Evolutionary conservation across 2,329 filamentous ascomycete species (phyloP).

Genomic region (Mycosphaerella sp.): DNA sequence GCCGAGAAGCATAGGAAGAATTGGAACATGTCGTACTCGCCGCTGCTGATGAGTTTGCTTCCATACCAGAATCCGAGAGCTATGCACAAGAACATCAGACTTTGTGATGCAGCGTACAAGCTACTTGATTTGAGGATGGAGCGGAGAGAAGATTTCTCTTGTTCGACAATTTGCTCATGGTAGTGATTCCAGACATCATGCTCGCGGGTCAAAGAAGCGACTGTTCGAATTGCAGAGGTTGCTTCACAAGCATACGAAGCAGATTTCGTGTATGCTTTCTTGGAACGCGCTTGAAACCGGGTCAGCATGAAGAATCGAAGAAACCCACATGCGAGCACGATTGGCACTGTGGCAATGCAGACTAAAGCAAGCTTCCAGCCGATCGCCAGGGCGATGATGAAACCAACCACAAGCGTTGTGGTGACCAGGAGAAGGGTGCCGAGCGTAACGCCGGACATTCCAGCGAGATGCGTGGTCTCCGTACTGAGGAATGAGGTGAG

Average conservation of each 20-base stretch:
- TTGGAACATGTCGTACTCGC: slow-evolving; percentile 71
- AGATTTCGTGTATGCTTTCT: slow-evolving; percentile 70
- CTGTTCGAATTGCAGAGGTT: slow-evolving; percentile 87
- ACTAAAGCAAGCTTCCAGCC: slow-evolving; percentile 87
- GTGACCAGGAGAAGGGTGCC: slow-evolving; percentile 76
- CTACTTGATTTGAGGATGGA: slow-evolving; percentile 71
- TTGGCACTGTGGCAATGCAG: slow-evolving; percentile 69
- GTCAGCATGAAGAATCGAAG: slow-evolving; percentile 80
- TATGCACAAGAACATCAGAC: slow-evolving; percentile 73
- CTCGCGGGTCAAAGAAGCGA: slow-evolving; percentile 85
- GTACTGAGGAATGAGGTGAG: slow-evolving; percentile 84
- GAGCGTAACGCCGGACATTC: slow-evolving; percentile 79
- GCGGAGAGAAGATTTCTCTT: slow-evolving; percentile 61
- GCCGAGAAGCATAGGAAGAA: slow-evolving; percentile 90
- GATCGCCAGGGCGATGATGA: slow-evolving; percentile 63
- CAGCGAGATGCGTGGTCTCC: slow-evolving; percentile 81
- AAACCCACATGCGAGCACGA: slow-evolving; percentile 76
- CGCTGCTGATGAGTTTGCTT: slow-evolving; percentile 63
- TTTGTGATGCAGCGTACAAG: slow-evolving; percentile 80
- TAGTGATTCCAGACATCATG: slow-evolving; percentile 70
- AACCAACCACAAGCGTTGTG: slow-evolving; percentile 72
- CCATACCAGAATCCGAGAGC: slow-evolving; percentile 93
- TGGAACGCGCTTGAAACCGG: slow-evolving; percentile 70
- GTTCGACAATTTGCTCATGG: slow-evolving; percentile 57
- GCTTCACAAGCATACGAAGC: slow-evolving; percentile 89